Percentiles rank a stretch among this genome's conserved stretches.
These are phyloP conservation scores for Lactifluus subvellereus DNA, from an alignment of 768 basidiomycete species.

Conservation along the genomic window DNA sequence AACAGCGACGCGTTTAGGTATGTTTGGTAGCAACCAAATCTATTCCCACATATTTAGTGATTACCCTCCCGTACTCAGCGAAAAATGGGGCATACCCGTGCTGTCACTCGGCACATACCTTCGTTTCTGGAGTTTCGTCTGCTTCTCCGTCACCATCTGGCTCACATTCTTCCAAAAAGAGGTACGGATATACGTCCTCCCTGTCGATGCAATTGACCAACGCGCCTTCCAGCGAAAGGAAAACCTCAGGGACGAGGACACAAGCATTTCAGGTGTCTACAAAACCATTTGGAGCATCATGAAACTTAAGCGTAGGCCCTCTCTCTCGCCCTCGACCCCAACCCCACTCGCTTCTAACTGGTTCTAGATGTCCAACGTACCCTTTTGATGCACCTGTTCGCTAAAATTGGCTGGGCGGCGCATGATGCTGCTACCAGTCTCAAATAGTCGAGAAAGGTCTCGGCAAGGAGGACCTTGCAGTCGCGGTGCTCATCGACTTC, in stretches of 20 bases:
- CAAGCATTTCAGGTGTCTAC: constrained; percentile 88
- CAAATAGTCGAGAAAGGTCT: constrained; percentile 98
- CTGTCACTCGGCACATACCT: constrained; percentile 74
- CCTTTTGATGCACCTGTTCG: constrained; percentile 78
- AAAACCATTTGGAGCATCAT: constrained; percentile 93
- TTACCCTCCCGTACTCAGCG: constrained; percentile 34
- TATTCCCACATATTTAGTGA: not conserved
- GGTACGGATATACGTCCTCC: constrained; percentile 38
- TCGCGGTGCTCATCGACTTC: constrained; percentile 93
- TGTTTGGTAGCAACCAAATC: constrained; percentile 36
- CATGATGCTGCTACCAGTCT: constrained; percentile 88
- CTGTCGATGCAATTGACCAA: not conserved
- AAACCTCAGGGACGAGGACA: constrained; percentile 64
- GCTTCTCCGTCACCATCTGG: constrained; percentile 83
- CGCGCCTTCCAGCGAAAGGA: constrained; percentile 58
- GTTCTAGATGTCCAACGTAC: constrained; percentile 81
- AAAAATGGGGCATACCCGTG: constrained; percentile 72
- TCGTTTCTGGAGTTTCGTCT: constrained; percentile 78
- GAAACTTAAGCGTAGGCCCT: constrained; percentile 75
- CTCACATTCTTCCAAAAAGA: constrained; percentile 85
- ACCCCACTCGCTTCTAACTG: constrained; percentile 3
- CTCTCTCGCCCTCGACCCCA: not conserved
- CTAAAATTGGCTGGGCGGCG: constrained; percentile 92
- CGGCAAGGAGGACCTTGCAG: constrained; percentile 91
- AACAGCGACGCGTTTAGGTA: constrained; percentile 82